Evolutionary conservation across 1,284 basidiomycete genomes (phyloP).

Genomic region (Athelia sp.): DNA sequence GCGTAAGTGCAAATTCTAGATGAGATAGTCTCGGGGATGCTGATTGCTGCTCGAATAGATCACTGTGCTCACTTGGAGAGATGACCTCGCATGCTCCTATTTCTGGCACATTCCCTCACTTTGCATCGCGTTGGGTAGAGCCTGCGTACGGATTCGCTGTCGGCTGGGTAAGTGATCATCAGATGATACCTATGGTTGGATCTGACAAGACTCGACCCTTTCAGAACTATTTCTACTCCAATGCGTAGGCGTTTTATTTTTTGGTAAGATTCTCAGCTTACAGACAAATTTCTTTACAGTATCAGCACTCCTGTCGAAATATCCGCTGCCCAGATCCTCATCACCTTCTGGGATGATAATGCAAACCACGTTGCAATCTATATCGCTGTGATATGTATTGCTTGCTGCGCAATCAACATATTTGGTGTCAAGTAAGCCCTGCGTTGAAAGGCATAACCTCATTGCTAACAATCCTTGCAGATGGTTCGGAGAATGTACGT

Average conservation of each 20-base stretch:
- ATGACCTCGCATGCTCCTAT: constrained; percentile 34
- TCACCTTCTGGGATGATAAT: constrained; percentile 12
- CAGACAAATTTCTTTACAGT: neutral
- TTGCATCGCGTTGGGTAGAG: constrained; percentile 42
- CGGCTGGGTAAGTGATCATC: constrained; percentile 21
- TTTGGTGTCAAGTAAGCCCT: constrained; percentile 9
- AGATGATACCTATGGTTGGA: neutral
- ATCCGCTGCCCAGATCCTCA: constrained; percentile 7
- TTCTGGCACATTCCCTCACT: constrained; percentile 37
- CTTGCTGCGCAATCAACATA: constrained; percentile 12
- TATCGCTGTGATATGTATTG: constrained; percentile 24
- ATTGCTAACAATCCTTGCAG: too few species aligned
- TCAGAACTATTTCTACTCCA: constrained; percentile 14
- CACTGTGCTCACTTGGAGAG: constrained; percentile 34
- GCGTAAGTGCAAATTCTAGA: too few species aligned
- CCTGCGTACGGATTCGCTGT: constrained; percentile 44
- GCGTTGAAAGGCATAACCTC: neutral
- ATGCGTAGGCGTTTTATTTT: constrained; percentile 1
- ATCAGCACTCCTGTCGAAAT: constrained; percentile 10
- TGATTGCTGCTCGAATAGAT: too few species aligned
- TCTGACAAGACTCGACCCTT: too few species aligned
- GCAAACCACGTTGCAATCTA: constrained; percentile 27
- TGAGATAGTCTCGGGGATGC: too few species aligned
- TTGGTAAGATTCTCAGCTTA: too few species aligned
- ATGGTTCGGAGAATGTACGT: too few species aligned